A percentile compares a stretch with the other conserved stretches of the same genome.
Conservation (phyloP, 1,284 basidiomycete genomes). For the Cerioporus squamosus region DNA sequence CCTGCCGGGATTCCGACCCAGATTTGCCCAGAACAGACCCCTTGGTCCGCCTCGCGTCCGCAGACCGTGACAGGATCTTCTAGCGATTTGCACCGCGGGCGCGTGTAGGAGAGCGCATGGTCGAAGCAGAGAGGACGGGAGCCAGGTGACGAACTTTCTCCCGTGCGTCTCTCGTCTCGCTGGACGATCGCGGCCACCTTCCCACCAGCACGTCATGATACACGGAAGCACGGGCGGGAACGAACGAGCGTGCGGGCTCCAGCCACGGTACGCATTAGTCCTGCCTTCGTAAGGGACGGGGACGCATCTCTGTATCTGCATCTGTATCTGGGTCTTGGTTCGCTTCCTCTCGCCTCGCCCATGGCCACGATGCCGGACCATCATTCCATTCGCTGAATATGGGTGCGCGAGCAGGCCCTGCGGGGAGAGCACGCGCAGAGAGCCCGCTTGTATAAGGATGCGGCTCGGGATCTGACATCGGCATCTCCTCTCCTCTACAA, state of each 20-base stretch:
- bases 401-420: not conserved
- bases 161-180: constrained; percentile 6
- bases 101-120: constrained; percentile 13
- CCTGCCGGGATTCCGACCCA: constrained; percentile 9
- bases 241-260: constrained; percentile 14
- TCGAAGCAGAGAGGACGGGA: constrained; percentile 9
- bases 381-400: constrained; percentile 4
- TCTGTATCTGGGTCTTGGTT: too few species aligned
- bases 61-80: constrained; percentile 13
- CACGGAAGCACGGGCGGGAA: constrained; percentile 11
- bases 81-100: constrained; percentile 19
- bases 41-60: constrained; percentile 10
- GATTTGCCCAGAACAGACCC: constrained; percentile 19
- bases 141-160: constrained; percentile 17
- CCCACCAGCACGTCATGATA: not conserved
- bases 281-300: constrained; percentile 11
- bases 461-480: constrained; percentile 16
- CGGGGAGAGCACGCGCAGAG: constrained; percentile 6
- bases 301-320: too few species aligned
- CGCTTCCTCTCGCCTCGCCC: constrained; percentile 22
- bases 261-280: constrained; percentile 14
- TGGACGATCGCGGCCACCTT: constrained; percentile 13
- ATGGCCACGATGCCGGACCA: not conserved
- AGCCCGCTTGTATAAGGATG: constrained; percentile 19
- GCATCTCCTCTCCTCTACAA: constrained; percentile 14